Conservation (phyloP, 495 filamentous ascomycete species). For the Aspergillus indologenus region DNA sequence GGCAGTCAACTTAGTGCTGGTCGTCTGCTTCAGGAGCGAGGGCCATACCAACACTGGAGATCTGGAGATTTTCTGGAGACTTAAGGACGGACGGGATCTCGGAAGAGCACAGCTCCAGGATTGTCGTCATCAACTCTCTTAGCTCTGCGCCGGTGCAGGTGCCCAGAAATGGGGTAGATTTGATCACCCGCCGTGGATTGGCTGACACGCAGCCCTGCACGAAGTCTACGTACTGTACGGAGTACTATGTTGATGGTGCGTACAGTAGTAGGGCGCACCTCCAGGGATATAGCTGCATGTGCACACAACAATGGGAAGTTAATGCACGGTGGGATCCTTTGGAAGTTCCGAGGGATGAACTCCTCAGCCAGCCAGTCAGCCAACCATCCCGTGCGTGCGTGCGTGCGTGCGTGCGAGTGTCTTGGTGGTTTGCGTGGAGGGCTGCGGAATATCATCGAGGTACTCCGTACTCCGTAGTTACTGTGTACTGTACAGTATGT, state of each 20-base stretch:
- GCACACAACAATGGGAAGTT: neutral
- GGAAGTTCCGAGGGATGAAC: neutral
- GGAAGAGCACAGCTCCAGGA: neutral
- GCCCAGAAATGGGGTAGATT: constrained; percentile 1
- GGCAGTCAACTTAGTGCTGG: no score
- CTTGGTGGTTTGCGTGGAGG: neutral
- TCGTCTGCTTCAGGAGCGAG: no score
- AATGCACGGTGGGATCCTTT: neutral
- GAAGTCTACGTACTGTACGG: neutral
- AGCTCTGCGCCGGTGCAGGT: constrained; percentile 2
- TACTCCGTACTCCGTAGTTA: no score
- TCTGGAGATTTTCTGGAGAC: no score
- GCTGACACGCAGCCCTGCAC: neutral
- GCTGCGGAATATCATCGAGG: no score
- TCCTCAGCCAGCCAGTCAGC: neutral
- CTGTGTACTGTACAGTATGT: no score
- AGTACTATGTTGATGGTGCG: no score
- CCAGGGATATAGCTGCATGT: constrained; percentile 7
- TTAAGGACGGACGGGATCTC: neutral
- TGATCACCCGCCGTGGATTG: neutral
- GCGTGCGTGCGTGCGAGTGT: no score
- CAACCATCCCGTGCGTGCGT: neutral
- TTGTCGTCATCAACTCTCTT: constrained; percentile 2
- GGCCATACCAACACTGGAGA: no score
- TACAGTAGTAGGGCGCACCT: constrained; percentile 1